Base-by-base conservation (phyloP, 352 stramenopile genomes). In the Phytophthora quininea region DNA sequence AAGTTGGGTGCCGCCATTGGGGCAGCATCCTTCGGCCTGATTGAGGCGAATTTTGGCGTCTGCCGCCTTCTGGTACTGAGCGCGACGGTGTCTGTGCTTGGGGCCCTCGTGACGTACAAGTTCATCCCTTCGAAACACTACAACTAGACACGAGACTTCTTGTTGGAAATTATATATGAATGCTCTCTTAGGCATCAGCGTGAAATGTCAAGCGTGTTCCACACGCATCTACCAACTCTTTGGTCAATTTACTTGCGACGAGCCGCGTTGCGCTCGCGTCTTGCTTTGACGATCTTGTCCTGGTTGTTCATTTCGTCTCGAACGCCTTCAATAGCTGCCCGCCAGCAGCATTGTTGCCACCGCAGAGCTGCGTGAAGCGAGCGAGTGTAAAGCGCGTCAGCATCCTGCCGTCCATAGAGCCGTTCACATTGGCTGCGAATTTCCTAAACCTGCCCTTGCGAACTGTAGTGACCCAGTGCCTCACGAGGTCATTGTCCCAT, bases 1-100 rank as follows among this genome's bases (percentile, higher is more conserved):
- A 96, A 96, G 56, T 62, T 94, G 3, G 89, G 85, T 4, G 85
- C 85, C 48, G 79, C 82, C 4, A 43, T 91, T 12, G 83, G 83
- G 1, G 84, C 84, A 4, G 82, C 81, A 6, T 65, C 84, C 4
- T 93, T 90, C 53, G 82, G 84, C 3, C 62, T 89, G 46, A 80
- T 93, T 42, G 79, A 91, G 67, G 73, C 76, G 54, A 66, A 71
- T 4, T 86, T 73, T 54, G 82, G 84, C 19, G 84, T 95, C 38
- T 78, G 74, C 14, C 64, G 78, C 24, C 80, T 95, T 30, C 68
- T 95, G 29, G 57, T 79, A 4, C 58, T 90, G 31, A 92, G 84
- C 33, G 74, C 73, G 3, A 59, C 81, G 12, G 74, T 93, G 37
- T 92, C 87, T 42, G 10, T 86, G 7, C 62, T 93, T 1, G 87